Conservation (phyloP, 352 stramenopile species). For the Phytophthora colocasiae region DNA sequence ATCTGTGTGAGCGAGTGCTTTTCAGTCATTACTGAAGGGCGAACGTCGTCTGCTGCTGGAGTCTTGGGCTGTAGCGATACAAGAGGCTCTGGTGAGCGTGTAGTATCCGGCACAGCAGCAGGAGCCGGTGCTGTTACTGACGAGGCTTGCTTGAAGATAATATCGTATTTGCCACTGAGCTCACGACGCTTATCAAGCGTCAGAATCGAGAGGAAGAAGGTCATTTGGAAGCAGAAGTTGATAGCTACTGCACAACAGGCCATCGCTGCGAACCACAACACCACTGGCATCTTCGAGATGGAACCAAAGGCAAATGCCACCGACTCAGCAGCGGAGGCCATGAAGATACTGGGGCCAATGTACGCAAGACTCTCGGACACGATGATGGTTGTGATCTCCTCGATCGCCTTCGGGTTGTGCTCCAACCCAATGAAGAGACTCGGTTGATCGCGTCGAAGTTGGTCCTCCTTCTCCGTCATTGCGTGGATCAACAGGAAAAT, state of each 20-base stretch:
- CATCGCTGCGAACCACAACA: conserved; percentile 72
- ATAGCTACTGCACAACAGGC: conserved; percentile 58
- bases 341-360: conserved; percentile 70
- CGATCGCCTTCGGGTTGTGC: conserved; percentile 38
- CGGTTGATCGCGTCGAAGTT: conserved; percentile 32
- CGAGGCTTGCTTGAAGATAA: conserved; percentile 48
- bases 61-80: conserved; percentile 40
- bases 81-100: conserved; percentile 30
- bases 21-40: conserved; percentile 11
- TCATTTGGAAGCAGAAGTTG: conserved; percentile 72
- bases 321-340: conserved; percentile 58
- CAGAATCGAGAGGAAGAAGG: conserved; percentile 59
- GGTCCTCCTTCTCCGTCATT: conserved; percentile 52
- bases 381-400: conserved; percentile 44
- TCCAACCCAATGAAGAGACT: conserved; percentile 51
- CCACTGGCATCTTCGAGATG: conserved; percentile 67
- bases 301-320: conserved; percentile 63
- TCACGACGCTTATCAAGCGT: conserved; percentile 54
- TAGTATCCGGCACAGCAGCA: conserved; percentile 14
- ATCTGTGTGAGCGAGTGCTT: conserved; percentile 23
- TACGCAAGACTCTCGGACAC: conserved; percentile 46
- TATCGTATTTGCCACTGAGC: conserved; percentile 57
- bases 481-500: conserved; percentile 71
- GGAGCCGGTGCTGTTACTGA: conserved; percentile 13
- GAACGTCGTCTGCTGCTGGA: conserved; percentile 14